Conservation (phyloP, 1,139 yeast species). For the Zygosaccharomyces pseudobailii region DNA sequence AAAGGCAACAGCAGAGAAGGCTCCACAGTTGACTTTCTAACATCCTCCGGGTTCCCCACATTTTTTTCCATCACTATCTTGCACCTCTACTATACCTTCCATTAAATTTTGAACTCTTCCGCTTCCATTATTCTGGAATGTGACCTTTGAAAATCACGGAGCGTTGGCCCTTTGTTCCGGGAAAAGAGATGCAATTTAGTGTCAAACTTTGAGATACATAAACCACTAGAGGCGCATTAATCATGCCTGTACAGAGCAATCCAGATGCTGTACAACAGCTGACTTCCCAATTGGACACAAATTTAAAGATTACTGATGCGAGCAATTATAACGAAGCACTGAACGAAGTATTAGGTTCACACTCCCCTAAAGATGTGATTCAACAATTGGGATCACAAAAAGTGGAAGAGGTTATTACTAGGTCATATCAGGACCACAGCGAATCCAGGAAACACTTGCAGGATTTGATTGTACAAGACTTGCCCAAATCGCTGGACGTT, state of each 20-base stretch:
- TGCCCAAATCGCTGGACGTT: conserved; percentile 17
- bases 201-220: not conserved
- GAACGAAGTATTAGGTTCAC: conserved; percentile 12
- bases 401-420: conserved; percentile 21
- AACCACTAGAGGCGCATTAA: not conserved
- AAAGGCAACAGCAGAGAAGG: conserved; percentile 30
- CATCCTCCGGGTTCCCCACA: not conserved
- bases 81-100: not conserved
- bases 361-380: conserved; percentile 1
- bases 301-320: conserved; percentile 11
- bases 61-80: not conserved
- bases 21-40: not conserved
- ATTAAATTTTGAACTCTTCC: not conserved
- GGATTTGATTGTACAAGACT: conserved; percentile 13
- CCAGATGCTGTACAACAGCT: conserved; percentile 10
- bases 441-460: conserved; percentile 20
- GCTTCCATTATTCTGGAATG: not conserved
- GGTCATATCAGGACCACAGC: conserved; percentile 29
- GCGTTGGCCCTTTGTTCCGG: not conserved
- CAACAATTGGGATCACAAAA: conserved; percentile 6
- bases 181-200: not conserved
- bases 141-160: not conserved
- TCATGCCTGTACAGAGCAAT: not conserved
- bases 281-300: conserved; percentile 15
- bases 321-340: conserved; percentile 14